Conservation (phyloP, 2,329 filamentous ascomycete genomes). For the Alternaria infectoria region DNA sequence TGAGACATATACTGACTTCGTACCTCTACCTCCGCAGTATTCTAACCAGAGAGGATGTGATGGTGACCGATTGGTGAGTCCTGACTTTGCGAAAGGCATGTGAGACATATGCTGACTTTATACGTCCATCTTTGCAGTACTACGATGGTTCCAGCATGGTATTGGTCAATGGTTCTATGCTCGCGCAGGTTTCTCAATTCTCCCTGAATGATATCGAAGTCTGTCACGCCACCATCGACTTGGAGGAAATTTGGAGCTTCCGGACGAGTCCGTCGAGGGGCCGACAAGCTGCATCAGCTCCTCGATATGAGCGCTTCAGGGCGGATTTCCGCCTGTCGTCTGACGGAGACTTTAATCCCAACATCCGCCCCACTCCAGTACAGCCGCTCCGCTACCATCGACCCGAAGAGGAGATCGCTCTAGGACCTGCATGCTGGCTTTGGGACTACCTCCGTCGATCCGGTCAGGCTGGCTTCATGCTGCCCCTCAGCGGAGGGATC, state of each 20-base stretch:
- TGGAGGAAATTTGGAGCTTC: no score
- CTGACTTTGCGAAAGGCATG: no score
- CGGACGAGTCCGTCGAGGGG: conserved; percentile 62
- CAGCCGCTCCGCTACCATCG: conserved; percentile 40
- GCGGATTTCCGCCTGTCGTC: conserved; percentile 55
- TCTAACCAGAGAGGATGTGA: no score
- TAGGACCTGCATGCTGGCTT: conserved; percentile 69
- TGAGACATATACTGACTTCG: no score
- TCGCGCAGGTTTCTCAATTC: conserved; percentile 72
- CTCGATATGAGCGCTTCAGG: conserved; percentile 55
- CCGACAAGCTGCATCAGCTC: conserved; percentile 62
- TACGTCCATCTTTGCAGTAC: no score
- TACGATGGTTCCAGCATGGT: no score
- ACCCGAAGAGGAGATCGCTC: conserved; percentile 68
- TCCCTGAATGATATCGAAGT: conserved; percentile 61
- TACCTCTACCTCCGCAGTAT: no score
- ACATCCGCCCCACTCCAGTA: conserved; percentile 53
- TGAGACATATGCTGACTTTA: no score
- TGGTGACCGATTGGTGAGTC: no score
- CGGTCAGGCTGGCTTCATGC: conserved; percentile 60
- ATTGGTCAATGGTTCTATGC: conserved; percentile 65
- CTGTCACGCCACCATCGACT: conserved; percentile 57
- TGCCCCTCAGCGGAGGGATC: conserved; percentile 66
- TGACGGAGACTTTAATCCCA: conserved; percentile 53
- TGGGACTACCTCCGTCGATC: conserved; percentile 68